These are phyloP conservation scores for Curvularia eragrostidis DNA, from an alignment of 2,329 filamentous ascomycete genomes.

Conservation along the genomic window DNA sequence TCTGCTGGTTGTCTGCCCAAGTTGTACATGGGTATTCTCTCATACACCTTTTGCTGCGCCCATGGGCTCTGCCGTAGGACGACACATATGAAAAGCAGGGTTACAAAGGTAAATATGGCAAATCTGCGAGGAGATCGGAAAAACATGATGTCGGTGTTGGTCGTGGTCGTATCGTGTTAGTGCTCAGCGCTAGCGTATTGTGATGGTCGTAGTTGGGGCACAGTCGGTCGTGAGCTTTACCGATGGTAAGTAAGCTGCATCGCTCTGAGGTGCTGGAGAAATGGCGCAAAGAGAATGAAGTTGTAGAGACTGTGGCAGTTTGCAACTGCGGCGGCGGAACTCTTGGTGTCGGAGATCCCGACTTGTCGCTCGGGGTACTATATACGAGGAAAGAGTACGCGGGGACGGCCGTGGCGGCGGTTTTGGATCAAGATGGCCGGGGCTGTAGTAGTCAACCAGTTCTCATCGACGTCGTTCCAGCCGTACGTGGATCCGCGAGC, in stretches of 20 bases:
- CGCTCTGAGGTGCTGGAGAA: constrained; percentile 13
- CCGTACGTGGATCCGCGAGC: constrained; percentile 5
- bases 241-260: constrained; percentile 27
- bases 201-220: constrained; percentile 19
- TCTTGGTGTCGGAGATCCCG: constrained; percentile 1
- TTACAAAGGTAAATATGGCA: constrained; percentile 45
- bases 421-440: constrained; percentile 11
- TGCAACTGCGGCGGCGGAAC: neutral
- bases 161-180: constrained; percentile 32
- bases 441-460: constrained; percentile 5
- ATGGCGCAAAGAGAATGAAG: constrained; percentile 12
- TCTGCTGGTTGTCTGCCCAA: constrained; percentile 17
- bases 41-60: constrained; percentile 34
- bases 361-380: constrained; percentile 1
- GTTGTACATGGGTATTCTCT: constrained; percentile 34
- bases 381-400: constrained; percentile 15
- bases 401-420: constrained; percentile 4
- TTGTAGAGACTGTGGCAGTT: constrained; percentile 12
- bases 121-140: constrained; percentile 50
- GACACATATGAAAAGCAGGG: constrained; percentile 43
- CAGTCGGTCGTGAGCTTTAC: constrained; percentile 25
- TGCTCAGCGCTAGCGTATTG: constrained; percentile 26
- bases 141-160: constrained; percentile 36
- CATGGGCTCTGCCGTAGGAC: constrained; percentile 41
- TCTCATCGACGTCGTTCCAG: constrained; percentile 11